Conservation (phyloP, 257 asterid species). For the Salvia rosmarinus region DNA sequence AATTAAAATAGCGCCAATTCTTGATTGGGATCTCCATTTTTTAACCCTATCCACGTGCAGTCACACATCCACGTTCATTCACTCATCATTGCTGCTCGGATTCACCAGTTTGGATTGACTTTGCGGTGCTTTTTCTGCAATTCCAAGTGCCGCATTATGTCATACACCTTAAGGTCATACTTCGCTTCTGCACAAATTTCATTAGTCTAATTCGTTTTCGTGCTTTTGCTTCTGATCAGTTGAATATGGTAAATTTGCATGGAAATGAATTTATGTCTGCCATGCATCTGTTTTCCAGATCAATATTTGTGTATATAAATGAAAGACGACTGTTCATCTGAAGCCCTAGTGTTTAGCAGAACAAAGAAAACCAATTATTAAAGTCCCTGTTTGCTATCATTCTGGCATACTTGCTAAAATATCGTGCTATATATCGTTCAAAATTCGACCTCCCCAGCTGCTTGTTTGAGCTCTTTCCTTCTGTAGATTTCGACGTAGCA, state of each 20-base stretch:
- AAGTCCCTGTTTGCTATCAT: conserved; percentile 36
- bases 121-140: conserved; percentile 8
- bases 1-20: background rate
- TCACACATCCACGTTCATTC: conserved; percentile 5
- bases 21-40: conserved; percentile 5
- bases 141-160: conserved; percentile 27
- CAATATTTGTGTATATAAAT: conserved; percentile 41
- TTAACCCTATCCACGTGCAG: conserved; percentile 29
- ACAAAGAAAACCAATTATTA: conserved; percentile 10
- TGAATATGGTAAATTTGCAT: conserved; percentile 9
- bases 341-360: conserved; percentile 21
- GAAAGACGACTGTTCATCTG: conserved; percentile 45
- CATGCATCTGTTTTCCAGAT: conserved; percentile 35
- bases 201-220: background rate
- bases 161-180: conserved; percentile 32
- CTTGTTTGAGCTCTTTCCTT: conserved; percentile 29
- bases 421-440: conserved; percentile 28
- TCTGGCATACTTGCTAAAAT: conserved; percentile 28
- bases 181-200: background rate
- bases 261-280: conserved; percentile 24
- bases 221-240: background rate
- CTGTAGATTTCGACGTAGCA: conserved; percentile 11
- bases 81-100: background rate
- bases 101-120: background rate
- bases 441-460: conserved; percentile 34